Evolutionary conservation across 148 eudicot genomes (phyloP), one percentile per base, ranked within the genome.

Genomic region (Cornus florida): DNA sequence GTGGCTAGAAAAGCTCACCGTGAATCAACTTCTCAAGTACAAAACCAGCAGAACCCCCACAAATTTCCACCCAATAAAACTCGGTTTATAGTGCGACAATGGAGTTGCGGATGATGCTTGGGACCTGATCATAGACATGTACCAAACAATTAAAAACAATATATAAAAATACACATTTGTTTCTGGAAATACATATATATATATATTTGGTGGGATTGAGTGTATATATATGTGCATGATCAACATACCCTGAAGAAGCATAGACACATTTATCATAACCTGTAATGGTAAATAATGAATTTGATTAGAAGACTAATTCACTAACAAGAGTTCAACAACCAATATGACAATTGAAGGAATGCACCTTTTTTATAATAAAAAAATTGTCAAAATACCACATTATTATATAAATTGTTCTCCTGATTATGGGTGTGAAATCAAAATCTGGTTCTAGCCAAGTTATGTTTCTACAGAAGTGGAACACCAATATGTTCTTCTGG

Each of bases 181-280:
- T 35, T 35, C 5, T 35, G 5, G 38, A 2, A 2, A 35, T 35
- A 35, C 1, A 35, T 35, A 13, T 28, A 20, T 43, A 48, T 10
- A 69, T 24, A 11, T 24, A 4, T 13, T 8, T 5, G n/a, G n/a
- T n/a, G n/a, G n/a, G n/a, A n/a, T n/a, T n/a, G n/a, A 35, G 10
- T 59, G 24, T 33, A 73, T 31, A 32, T 41, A 67, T 32, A 10
- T 7, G 33, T 33, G 12, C 23, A 50, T 17, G 3, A 24, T 67
- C 35, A 35, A 31, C 83, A 28, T 82, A 84, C 87, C 78, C 86
- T 3, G 89, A 81, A 41, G 82, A 50, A 62, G 79, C 78, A 73
- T 82, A 89, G 1, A 71, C 20, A 75, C 91, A 89, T 75, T 77
- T 86, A 24, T 73, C 90, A 38, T 89, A 87, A 67, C 91, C 89